Evolutionary conservation across 2,329 filamentous ascomycete species (phyloP).

Genomic region (Bipolaris zeicola): DNA sequence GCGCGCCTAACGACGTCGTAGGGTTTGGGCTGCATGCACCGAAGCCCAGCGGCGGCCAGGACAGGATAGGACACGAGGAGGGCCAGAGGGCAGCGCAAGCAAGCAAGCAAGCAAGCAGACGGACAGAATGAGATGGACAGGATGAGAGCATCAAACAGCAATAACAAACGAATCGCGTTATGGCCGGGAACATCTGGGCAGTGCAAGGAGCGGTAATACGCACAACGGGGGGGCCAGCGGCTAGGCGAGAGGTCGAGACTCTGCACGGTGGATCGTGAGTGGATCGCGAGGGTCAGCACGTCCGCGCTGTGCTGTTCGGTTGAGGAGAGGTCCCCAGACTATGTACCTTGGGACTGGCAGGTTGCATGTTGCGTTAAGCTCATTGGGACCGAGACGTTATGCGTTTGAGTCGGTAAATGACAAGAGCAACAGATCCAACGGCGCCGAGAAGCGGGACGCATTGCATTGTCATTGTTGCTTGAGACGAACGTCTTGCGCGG

Average conservation of each 20-base stretch:
- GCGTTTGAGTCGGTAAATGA: constrained; percentile 6
- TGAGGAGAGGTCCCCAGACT: constrained; percentile 11
- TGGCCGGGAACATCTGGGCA: constrained; percentile 1
- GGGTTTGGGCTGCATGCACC: not conserved
- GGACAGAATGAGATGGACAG: not conserved
- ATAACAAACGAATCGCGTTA: constrained; percentile 5
- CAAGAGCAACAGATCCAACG: not conserved
- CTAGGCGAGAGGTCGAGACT: constrained; percentile 16
- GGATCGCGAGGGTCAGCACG: constrained; percentile 15
- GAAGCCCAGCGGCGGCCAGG: not conserved
- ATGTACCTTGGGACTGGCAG: constrained; percentile 7
- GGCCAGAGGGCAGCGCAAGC: not conserved
- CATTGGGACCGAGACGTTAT: constrained; percentile 8
- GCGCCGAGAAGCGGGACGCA: not conserved
- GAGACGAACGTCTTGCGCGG: constrained; percentile 17
- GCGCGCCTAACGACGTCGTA: not conserved
- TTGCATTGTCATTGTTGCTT: constrained; percentile 7
- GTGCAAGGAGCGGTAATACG: constrained; percentile 19
- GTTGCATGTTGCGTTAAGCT: constrained; percentile 9
- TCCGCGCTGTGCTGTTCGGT: constrained; percentile 4
- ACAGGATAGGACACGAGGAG: too few species aligned
- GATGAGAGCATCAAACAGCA: constrained; percentile 1
- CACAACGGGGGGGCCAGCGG: constrained; percentile 10
- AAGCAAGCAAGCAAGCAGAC: not conserved
- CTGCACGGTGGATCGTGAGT: constrained; percentile 6